Evolutionary conservation across 2,329 filamentous ascomycete genomes (phyloP), one percentile per base, ranked within the genome.

Genomic region (Cladosporium sp.): DNA sequence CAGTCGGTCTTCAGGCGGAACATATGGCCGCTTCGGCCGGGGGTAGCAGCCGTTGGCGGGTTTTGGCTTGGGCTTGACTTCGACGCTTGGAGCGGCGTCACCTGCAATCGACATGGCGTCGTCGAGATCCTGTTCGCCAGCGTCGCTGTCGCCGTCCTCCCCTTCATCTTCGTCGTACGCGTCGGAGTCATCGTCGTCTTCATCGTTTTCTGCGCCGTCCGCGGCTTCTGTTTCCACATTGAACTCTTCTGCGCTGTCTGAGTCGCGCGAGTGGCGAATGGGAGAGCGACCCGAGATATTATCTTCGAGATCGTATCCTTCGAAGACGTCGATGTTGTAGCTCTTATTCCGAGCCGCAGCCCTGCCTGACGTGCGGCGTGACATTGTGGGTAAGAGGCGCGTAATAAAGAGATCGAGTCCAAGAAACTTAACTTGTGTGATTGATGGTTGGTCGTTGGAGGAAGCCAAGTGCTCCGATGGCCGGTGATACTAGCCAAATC

Each of bases 141-240:
- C 65, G 56, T 67, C 58, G 56, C 65, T 60, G 53, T 61, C 62
- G 41, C 53, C 59, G 45, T 60, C 58, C 54, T 34, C 30, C 52
- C 29, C 50, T 19, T 61, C 58, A 50, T 61, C 58, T 47, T 63
- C 60, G 54, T 66, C 61, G 51, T 66, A 63, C 51, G 66, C 61
- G 53, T 69, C 76, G 49, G 58, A 60, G 56, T 51, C 55, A 32
- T 57, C 64, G 50, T 70, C 67, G 29, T 70, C 64, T 8, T 70
- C 68, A 51, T 65, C 61, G 34, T 61, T 63, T 52, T 64, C 56
- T 56, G 64, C 56, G 51, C 62, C 62, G 47, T 58, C 61, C 47
- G 59, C 60, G 53, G 38, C 52, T 19, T 63, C 61, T 48, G 63
- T 56, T 45, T 59, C 59, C 55, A 67, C 58, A 50, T 64, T 59